Conservation (phyloP, 2,329 filamentous ascomycete species). For the Phaeophleospora eucalypticola region DNA sequence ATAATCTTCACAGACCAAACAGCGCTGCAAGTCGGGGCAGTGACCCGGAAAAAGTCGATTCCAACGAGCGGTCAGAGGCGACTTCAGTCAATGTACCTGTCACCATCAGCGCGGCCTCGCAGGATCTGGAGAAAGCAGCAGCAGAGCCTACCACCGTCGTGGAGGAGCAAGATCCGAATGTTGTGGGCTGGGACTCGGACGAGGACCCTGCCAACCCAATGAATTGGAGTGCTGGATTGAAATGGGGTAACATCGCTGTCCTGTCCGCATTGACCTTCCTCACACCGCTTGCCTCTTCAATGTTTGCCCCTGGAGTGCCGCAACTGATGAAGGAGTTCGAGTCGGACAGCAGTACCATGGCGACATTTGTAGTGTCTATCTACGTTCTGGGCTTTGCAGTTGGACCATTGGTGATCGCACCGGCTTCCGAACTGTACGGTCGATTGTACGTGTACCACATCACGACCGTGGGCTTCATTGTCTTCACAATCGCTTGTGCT, state of each 20-base stretch:
- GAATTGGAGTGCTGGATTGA: constrained; percentile 53
- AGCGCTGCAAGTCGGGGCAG: background rate
- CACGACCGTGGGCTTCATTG: constrained; percentile 30
- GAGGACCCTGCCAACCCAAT: constrained; percentile 53
- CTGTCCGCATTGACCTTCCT: constrained; percentile 50
- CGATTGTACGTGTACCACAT: constrained; percentile 28
- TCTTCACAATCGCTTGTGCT: constrained; percentile 31
- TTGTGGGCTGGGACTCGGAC: constrained; percentile 58
- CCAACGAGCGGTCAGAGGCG: constrained; percentile 8
- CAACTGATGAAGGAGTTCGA: constrained; percentile 60
- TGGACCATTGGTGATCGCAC: constrained; percentile 42
- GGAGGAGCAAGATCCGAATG: constrained; percentile 41
- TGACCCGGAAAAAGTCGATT: constrained; percentile 6
- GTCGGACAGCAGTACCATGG: constrained; percentile 49
- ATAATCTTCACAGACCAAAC: too few species aligned
- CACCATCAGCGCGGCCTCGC: background rate
- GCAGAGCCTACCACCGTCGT: background rate
- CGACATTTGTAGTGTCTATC: constrained; percentile 63
- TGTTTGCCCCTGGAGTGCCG: constrained; percentile 65
- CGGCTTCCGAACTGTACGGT: constrained; percentile 37
- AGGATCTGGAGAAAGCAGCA: background rate
- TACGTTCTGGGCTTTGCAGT: constrained; percentile 54
- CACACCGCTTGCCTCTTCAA: constrained; percentile 52
- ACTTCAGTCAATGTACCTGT: constrained; percentile 4
- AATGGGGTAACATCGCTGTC: constrained; percentile 45